These are phyloP conservation scores for Tolypocladium tropicale DNA, from an alignment of 2,329 filamentous ascomycete genomes.

Conservation along the genomic window DNA sequence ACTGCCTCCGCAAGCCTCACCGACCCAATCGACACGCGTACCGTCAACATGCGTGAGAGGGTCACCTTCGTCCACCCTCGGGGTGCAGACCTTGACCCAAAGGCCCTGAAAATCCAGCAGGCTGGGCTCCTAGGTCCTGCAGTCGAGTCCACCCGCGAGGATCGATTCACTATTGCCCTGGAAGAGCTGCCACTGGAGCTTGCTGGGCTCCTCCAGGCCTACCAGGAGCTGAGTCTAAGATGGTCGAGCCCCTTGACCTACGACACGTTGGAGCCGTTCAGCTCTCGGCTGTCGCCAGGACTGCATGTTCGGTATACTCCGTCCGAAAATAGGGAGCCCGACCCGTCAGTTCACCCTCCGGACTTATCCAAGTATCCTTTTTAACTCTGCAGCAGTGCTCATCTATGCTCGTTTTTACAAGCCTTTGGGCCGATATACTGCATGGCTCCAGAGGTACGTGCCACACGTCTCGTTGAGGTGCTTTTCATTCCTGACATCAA, in stretches of 20 bases:
- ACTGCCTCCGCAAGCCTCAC: background rate
- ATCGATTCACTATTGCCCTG: slow-evolving; percentile 63
- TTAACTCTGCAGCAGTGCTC: slow-evolving; percentile 22
- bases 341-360: slow-evolving; percentile 8
- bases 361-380: background rate
- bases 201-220: slow-evolving; percentile 48
- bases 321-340: slow-evolving; percentile 1
- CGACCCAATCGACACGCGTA: background rate
- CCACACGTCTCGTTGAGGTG: background rate
- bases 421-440: slow-evolving; percentile 51
- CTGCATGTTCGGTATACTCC: slow-evolving; percentile 74
- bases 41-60: slow-evolving; percentile 56
- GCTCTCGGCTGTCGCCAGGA: slow-evolving; percentile 66
- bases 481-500: slow-evolving; percentile 1
- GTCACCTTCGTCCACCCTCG: slow-evolving; percentile 67
- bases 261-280: slow-evolving; percentile 56
- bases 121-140: slow-evolving; percentile 44
- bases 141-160: slow-evolving; percentile 63
- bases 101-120: slow-evolving; percentile 46
- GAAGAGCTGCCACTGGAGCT: slow-evolving; percentile 65
- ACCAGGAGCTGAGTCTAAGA: slow-evolving; percentile 65
- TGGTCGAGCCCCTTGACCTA: slow-evolving; percentile 58
- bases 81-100: slow-evolving; percentile 54
- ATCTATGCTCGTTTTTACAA: slow-evolving; percentile 49
- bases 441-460: slow-evolving; percentile 16